A percentile compares a stretch with the other conserved stretches of the same genome.
phyloP scores from a whole-genome alignment of 495 filamentous ascomycete genomes.

The Penicillium flavigenum region DNA sequence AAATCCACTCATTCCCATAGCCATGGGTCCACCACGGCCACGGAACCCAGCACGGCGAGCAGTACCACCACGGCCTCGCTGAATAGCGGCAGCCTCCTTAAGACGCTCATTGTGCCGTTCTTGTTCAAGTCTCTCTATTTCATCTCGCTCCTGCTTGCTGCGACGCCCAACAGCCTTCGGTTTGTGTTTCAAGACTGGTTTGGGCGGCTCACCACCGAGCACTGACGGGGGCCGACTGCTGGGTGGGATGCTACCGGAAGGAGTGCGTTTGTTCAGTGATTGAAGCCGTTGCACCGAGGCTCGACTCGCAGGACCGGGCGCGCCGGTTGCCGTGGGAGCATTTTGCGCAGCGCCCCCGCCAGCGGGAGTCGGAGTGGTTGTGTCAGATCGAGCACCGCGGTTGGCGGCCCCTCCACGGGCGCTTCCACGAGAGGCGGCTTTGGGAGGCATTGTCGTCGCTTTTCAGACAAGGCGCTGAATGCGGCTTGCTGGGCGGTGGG shows the following conservation, averaged over 20 bases:
- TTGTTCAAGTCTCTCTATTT: conserved; percentile 47
- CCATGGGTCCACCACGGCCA: conserved; percentile 37
- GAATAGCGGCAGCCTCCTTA: conserved; percentile 44
- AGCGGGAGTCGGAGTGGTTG: conserved; percentile 20
- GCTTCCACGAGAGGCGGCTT: conserved; percentile 38
- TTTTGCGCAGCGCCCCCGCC: conserved; percentile 19
- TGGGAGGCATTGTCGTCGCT: conserved; percentile 44
- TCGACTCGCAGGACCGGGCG: conserved; percentile 24
- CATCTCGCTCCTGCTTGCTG: conserved; percentile 54
- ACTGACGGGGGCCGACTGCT: conserved; percentile 25
- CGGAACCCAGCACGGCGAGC: conserved; percentile 31
- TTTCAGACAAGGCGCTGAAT: conserved; percentile 21
- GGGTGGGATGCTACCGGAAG: conserved; percentile 40
- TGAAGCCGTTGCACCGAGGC: conserved; percentile 46
- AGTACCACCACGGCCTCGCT: conserved; percentile 34
- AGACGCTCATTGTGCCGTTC: conserved; percentile 47
- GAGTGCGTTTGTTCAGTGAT: conserved; percentile 42
- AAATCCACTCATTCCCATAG: conserved; percentile 32
- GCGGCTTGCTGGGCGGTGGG: conserved; percentile 16
- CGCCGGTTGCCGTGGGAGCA: conserved; percentile 6
- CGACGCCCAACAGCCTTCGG: conserved; percentile 48
- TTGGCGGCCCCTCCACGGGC: conserved; percentile 21
- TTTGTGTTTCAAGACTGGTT: conserved; percentile 49
- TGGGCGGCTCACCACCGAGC: conserved; percentile 29
- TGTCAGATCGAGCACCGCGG: conserved; percentile 7